Evolutionary conservation across 495 filamentous ascomycete species (phyloP), one percentile per base, ranked within the genome.

Genomic region (Sporormia fimetaria): DNA sequence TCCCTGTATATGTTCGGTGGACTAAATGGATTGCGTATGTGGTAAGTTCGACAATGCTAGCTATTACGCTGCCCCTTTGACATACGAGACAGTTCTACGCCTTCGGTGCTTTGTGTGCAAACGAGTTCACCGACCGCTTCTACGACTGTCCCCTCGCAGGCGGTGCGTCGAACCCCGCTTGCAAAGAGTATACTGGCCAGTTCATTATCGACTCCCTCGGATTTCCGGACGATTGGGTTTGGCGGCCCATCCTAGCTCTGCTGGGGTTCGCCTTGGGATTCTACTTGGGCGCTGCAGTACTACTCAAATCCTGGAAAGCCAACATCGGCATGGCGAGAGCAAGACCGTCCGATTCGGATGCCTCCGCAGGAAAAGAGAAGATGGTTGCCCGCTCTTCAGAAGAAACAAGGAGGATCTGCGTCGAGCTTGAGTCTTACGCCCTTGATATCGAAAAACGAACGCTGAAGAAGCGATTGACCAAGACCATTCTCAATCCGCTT

Each of bases 1-100:
- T 86, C 11, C 78, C 80, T 0, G 68, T 83, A 3, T 86, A 81
- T 54, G 69, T 80, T 12, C 63, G 79, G 28, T 86, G 81, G 81
- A 62, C 78, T 6, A 82, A 81, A 57, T 77, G 73, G 58, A 66
- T 63, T 8, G 63, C 70, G 2, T 74, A 70, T 48, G 62, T 64
- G 12, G 64, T 67, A 55, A 55, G 66, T 62, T 21, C 2, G 10
- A 16, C 25, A 15, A 9, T 25, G 8, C 12, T 37, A 12, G 34
- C 12, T 10, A n/a, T 14, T 16, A 26, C 15, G 33, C 21, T 38
- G 3, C 9, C 21, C 33, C 10, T 21, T 16, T 20, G 6, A 36
- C 11, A 27, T 31, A 31, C 25, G 0, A 60, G 39, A 23, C 63
- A 74, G 28, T 83, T 76, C 51, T 86, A 83, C 49, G 68, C 64